These are phyloP conservation scores for Fagus sylvatica DNA, from an alignment of 306 rosid species.

Conservation along the genomic window DNA sequence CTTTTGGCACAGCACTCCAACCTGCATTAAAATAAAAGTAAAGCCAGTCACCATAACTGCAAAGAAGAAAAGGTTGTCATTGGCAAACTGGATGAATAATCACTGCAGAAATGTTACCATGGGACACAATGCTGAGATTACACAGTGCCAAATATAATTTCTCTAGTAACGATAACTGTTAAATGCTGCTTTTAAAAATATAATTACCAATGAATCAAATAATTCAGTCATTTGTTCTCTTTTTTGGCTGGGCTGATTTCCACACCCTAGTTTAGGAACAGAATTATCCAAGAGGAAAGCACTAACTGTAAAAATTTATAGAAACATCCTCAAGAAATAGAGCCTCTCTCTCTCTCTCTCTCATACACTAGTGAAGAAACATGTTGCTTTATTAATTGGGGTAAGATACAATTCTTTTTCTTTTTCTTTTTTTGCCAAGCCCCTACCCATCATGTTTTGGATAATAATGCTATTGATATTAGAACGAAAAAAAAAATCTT, in stretches of 20 bases:
- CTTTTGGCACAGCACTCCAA: background rate
- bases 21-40: slow-evolving; percentile 12
- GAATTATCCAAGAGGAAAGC: background rate
- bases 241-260: background rate
- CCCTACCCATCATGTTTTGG: background rate
- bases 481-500: background rate
- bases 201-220: background rate
- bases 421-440: too few relatives aligned
- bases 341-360: background rate
- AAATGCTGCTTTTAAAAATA: background rate
- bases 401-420: background rate
- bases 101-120: background rate
- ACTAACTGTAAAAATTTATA: too few relatives aligned
- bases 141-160: too few relatives aligned
- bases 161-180: too few relatives aligned
- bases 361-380: background rate
- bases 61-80: background rate
- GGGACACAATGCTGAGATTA: background rate
- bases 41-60: background rate
- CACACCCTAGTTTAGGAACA: background rate
- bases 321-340: background rate
- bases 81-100: background rate
- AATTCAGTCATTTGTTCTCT: background rate
- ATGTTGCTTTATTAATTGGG: background rate
- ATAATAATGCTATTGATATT: background rate